Conservation (phyloP, 2,329 filamentous ascomycete genomes). For the Penicillium sp. region DNA sequence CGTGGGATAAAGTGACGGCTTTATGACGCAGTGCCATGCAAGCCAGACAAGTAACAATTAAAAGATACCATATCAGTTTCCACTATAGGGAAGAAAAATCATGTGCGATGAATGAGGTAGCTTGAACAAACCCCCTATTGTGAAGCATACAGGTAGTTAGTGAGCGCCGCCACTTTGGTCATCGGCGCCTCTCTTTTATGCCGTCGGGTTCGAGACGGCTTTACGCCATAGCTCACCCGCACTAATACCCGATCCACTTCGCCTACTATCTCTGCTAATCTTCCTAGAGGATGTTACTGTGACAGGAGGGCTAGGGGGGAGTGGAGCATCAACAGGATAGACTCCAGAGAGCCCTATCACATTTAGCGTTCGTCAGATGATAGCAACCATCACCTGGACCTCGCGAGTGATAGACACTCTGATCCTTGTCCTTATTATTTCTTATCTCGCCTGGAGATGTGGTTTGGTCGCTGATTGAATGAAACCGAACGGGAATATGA, state of each 20-base stretch:
- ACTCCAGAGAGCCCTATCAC: not conserved
- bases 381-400: too few species aligned
- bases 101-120: not conserved
- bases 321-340: not conserved
- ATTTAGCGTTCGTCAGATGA: too few species aligned
- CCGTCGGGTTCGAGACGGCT: not conserved
- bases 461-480: not conserved
- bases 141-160: not conserved
- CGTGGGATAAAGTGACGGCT: not conserved
- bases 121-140: not conserved
- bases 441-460: not conserved
- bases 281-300: not conserved
- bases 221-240: not conserved
- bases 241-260: not conserved
- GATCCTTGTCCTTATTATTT: not conserved
- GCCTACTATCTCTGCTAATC: not conserved
- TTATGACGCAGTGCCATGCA: not conserved
- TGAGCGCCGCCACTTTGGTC: not conserved
- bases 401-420: not conserved
- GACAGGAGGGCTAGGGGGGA: not conserved
- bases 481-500: not conserved
- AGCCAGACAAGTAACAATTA: too few species aligned
- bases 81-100: not conserved
- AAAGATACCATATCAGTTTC: not conserved
- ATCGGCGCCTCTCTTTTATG: not conserved